phyloP scores from a whole-genome alignment of 805 yeast genomes.

The Candida oleophila region DNA sequence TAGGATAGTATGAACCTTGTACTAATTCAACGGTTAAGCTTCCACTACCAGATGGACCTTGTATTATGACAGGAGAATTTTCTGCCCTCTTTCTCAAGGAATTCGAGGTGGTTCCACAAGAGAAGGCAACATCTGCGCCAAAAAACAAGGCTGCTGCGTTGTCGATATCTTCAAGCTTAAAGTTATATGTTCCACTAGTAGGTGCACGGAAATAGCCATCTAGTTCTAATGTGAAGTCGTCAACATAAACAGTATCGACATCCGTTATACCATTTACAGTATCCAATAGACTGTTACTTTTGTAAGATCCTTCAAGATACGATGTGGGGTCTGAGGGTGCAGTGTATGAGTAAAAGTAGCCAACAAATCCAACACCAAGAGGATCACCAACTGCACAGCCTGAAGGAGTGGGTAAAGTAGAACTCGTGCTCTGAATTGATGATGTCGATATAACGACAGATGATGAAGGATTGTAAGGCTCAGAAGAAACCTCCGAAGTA shows the following conservation, averaged over 20 bases:
- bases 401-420: constrained; percentile 14
- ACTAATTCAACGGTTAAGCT: not conserved
- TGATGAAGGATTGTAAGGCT: constrained; percentile 11
- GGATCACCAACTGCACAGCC: too few species aligned
- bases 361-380: too few species aligned
- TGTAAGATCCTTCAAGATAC: not conserved
- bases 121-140: not conserved
- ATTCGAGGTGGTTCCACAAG: not conserved
- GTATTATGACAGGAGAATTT: not conserved
- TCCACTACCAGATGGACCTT: not conserved
- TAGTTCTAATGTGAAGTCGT: constrained; percentile 26
- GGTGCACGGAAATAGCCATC: not conserved
- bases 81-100: not conserved
- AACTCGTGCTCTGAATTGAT: constrained; percentile 16
- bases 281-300: constrained; percentile 12
- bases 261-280: constrained; percentile 23
- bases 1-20: constrained; percentile 15
- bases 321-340: too few species aligned
- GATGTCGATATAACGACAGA: constrained; percentile 22
- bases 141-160: not conserved
- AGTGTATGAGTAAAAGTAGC: too few species aligned
- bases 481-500: too few species aligned
- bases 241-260: constrained; percentile 29
- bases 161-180: not conserved
- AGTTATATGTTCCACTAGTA: not conserved